Base-by-base conservation (phyloP, 306 rosid species). In the Argentina anserina region DNA sequence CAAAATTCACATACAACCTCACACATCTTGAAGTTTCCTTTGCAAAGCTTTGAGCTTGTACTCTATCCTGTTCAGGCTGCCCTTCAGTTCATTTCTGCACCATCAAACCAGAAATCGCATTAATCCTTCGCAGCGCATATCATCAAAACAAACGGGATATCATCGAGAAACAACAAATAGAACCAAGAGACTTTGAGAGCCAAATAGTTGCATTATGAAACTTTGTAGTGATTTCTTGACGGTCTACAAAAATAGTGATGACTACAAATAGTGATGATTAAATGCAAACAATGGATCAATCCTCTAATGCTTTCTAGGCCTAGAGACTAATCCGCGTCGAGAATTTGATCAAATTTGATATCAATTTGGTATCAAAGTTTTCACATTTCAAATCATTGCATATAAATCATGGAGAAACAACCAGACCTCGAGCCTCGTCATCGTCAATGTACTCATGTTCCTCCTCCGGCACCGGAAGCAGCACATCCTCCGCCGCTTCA, bases 391-490 rank as follows among this genome's bases (percentile, higher is more conserved):
- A 55, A 55, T 7, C 62, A 55, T 3, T 43, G 17, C 15, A 0
- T 2, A 12, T 3, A 43, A 43, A 50, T n/a, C 23, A 3, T 20
- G n/a, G 29, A 52, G 17, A 28, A 3, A 25, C 2, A 21, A 28
- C 37, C 18, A 46, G 36, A 31, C 70, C 62, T 7, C 18, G 36
- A 28, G 58, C 7, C 20, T 40, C 62, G 23, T 86, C 87, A 25
- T 84, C 87, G 73, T 88, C 97, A 53, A 71, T 86, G 71, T 78
- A 77, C 68, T 90, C 93, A 58, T 79, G 90, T 28, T 91, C 97
- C 70, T 89, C 97, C 83, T 94, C 98, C 12, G 90, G 97, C 47
- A 94, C 99, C 2, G 96, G 84, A 33, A 83, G 92, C 15, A 89
- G 93, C 37, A 40, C 49, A 4, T 84, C 81, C 69, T 72, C 81